Percentiles rank a stretch among this genome's conserved stretches.
These are phyloP conservation scores for Aspergillus cavernicola DNA, from an alignment of 495 filamentous ascomycete species.

Conservation along the genomic window DNA sequence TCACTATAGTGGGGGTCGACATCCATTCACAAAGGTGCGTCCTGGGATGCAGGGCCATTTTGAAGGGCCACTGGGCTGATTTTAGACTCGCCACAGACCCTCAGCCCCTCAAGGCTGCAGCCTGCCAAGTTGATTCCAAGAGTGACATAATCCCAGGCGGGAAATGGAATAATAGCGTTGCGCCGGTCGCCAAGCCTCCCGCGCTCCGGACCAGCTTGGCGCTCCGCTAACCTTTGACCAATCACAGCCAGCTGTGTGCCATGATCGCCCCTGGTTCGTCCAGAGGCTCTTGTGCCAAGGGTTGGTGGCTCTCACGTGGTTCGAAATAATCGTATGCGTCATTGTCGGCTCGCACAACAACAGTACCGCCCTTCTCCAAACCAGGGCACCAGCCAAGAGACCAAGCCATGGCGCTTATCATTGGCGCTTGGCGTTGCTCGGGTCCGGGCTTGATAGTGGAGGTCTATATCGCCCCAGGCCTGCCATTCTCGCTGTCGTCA, in stretches of 20 bases:
- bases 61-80: conserved; percentile 16
- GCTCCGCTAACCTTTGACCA: conserved; percentile 21
- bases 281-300: conserved; percentile 15
- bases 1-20: conserved; percentile 1
- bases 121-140: conserved; percentile 27
- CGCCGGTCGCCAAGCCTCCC: conserved; percentile 26
- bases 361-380: background rate
- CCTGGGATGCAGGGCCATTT: conserved; percentile 2
- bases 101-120: conserved; percentile 21
- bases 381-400: conserved; percentile 8
- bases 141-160: conserved; percentile 15
- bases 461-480: background rate
- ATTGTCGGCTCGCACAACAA: conserved; percentile 17
- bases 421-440: conserved; percentile 13
- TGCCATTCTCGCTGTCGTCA: conserved; percentile 9
- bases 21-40: conserved; percentile 7
- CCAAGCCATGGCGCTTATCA: background rate
- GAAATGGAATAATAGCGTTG: conserved; percentile 16
- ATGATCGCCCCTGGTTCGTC: conserved; percentile 4
- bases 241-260: conserved; percentile 8
- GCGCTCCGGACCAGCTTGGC: conserved; percentile 27
- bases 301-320: conserved; percentile 23
- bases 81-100: conserved; percentile 26
- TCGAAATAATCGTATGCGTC: conserved; percentile 7
- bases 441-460: conserved; percentile 3